These are phyloP conservation scores for Berkeleyomyces basicola DNA, from an alignment of 2,329 filamentous ascomycete genomes.

Conservation along the genomic window DNA sequence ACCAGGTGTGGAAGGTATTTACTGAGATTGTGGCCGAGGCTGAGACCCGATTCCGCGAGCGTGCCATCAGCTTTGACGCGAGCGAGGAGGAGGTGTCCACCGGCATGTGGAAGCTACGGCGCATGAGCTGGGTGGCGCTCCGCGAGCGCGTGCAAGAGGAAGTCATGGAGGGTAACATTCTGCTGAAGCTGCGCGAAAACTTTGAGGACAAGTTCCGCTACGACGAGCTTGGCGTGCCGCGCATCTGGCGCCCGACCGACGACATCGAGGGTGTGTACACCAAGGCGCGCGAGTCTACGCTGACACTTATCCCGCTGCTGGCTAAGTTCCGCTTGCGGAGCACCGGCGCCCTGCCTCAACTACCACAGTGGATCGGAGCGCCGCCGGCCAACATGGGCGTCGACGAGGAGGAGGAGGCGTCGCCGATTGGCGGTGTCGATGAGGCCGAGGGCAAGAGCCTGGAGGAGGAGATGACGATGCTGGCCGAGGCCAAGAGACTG, in stretches of 20 bases:
- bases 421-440: slow-evolving; percentile 82
- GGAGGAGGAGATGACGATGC: slow-evolving; percentile 91
- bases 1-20: slow-evolving; percentile 83
- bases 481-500: slow-evolving; percentile 76
- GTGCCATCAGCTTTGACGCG: slow-evolving; percentile 86
- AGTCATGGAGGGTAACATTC: slow-evolving; percentile 91
- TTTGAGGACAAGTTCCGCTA: slow-evolving; percentile 99
- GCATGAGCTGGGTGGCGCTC: slow-evolving; percentile 88
- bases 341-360: slow-evolving; percentile 62
- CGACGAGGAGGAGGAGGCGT: slow-evolving; percentile 77
- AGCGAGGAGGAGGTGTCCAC: slow-evolving; percentile 81
- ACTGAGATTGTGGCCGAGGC: slow-evolving; percentile 69
- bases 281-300: slow-evolving; percentile 75
- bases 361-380: slow-evolving; percentile 67
- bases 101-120: slow-evolving; percentile 77
- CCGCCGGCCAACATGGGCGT: slow-evolving; percentile 57
- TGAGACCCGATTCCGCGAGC: slow-evolving; percentile 67
- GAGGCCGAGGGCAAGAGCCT: slow-evolving; percentile 88
- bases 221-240: slow-evolving; percentile 81
- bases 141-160: slow-evolving; percentile 89
- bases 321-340: slow-evolving; percentile 64
- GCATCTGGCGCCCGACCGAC: slow-evolving; percentile 92
- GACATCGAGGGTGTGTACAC: slow-evolving; percentile 96
- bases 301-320: slow-evolving; percentile 77
- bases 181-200: slow-evolving; percentile 91